These are phyloP conservation scores for Cucumis cinereus DNA, from an alignment of 306 rosid species.

Conservation along the genomic window DNA sequence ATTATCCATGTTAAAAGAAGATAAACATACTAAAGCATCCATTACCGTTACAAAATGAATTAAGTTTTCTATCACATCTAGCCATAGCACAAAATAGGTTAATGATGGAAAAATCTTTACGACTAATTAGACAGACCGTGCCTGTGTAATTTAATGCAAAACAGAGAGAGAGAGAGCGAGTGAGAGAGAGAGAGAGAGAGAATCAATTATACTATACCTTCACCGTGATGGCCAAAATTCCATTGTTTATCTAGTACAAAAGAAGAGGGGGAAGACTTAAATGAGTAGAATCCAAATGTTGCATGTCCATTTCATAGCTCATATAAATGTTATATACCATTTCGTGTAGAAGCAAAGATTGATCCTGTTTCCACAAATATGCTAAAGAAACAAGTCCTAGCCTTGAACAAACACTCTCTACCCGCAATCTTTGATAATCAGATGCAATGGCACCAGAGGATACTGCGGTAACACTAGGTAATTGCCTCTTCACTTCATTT, in stretches of 20 bases:
- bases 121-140: not conserved
- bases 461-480: conserved; percentile 71
- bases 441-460: conserved; percentile 98
- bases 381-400: conserved; percentile 98
- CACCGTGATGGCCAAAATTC: conserved; percentile 72
- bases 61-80: not conserved
- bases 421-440: conserved; percentile 91
- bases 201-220: conserved; percentile 59
- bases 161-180: not conserved
- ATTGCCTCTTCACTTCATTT: conserved; percentile 74
- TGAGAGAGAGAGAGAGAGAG: conserved; percentile 1
- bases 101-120: not conserved
- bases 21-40: not conserved
- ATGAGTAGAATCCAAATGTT: not conserved
- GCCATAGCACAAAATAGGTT: not conserved
- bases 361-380: conserved; percentile 95
- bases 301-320: conserved; percentile 2
- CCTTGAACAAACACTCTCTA: conserved; percentile 97
- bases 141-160: not conserved
- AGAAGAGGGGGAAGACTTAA: not conserved
- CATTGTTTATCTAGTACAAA: conserved; percentile 52
- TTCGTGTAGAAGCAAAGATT: conserved; percentile 80
- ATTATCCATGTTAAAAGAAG: not conserved
- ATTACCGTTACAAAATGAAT: not conserved
- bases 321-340: conserved; percentile 51